These are phyloP conservation scores for Hyaloperonospora arabidopsidis DNA, from an alignment of 352 stramenopile species.

Conservation along the genomic window DNA sequence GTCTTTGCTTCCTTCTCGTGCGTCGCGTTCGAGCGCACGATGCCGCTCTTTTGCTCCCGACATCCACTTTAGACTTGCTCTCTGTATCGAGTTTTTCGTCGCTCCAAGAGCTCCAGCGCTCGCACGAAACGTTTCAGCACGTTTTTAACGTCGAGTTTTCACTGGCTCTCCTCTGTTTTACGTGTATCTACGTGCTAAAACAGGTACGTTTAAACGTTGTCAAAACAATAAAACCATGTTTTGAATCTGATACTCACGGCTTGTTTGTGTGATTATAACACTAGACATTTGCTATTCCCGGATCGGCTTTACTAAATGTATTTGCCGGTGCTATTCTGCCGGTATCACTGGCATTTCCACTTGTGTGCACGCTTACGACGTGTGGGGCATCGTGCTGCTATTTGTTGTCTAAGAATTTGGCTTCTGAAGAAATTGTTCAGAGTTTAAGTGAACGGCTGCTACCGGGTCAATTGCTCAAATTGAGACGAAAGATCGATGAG, in stretches of 20 bases:
- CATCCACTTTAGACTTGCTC: constrained; percentile 44
- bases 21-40: constrained; percentile 42
- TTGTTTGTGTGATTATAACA: neutral
- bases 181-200: constrained; percentile 73
- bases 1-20: constrained; percentile 39
- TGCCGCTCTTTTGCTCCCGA: constrained; percentile 28
- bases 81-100: constrained; percentile 54
- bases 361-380: constrained; percentile 55
- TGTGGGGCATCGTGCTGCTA: constrained; percentile 69
- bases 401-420: constrained; percentile 55
- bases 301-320: constrained; percentile 67
- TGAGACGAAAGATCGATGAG: constrained; percentile 48
- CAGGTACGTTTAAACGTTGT: constrained; percentile 33
- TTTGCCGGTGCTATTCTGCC: constrained; percentile 64
- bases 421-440: constrained; percentile 50
- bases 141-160: constrained; percentile 53
- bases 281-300: constrained; percentile 78
- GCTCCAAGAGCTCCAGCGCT: constrained; percentile 52
- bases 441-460: constrained; percentile 52
- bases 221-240: neutral
- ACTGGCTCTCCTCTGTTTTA: constrained; percentile 63
- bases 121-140: constrained; percentile 48
- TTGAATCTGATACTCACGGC: neutral
- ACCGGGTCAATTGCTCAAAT: constrained; percentile 44
- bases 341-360: constrained; percentile 53